A percentile compares a stretch with the other conserved stretches of the same genome.
Conservation (phyloP, 805 yeast species). For the Priceomyces fermenticarens region DNA sequence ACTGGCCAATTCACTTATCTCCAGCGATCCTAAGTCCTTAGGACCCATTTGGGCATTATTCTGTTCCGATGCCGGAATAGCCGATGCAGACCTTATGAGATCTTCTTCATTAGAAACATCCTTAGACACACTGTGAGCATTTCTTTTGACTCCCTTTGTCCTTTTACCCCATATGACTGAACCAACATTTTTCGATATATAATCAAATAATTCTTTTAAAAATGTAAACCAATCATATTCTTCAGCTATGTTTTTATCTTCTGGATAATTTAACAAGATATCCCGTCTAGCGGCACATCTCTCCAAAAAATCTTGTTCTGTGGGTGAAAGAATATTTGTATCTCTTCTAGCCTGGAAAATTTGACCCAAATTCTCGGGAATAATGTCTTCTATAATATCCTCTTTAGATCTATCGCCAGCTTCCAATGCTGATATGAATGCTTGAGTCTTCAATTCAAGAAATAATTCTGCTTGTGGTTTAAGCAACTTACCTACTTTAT, state of each 20-base stretch:
- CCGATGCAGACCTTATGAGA: constrained; percentile 10
- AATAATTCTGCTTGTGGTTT: constrained; percentile 79
- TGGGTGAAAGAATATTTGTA: constrained; percentile 53
- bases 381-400: constrained; percentile 70
- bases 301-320: constrained; percentile 74
- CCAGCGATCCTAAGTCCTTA: constrained; percentile 12
- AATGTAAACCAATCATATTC: constrained; percentile 86
- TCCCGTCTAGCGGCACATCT: constrained; percentile 73
- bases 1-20: constrained; percentile 26
- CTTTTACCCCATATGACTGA: constrained; percentile 67
- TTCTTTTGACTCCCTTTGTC: constrained; percentile 18
- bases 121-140: constrained; percentile 2
- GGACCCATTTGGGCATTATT: constrained; percentile 1
- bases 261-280: constrained; percentile 46
- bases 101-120: constrained; percentile 19
- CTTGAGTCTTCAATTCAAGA: constrained; percentile 91
- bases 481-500: constrained; percentile 54
- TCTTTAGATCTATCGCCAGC: constrained; percentile 56
- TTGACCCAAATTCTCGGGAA: constrained; percentile 63
- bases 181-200: constrained; percentile 71
- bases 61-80: constrained; percentile 4
- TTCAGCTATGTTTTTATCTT: constrained; percentile 55
- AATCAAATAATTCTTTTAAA: constrained; percentile 73
- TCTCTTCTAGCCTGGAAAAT: constrained; percentile 36
- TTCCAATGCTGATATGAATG: constrained; percentile 84